Conservation (phyloP, 768 basidiomycete genomes). For the Phlegmacium glaucopus region DNA sequence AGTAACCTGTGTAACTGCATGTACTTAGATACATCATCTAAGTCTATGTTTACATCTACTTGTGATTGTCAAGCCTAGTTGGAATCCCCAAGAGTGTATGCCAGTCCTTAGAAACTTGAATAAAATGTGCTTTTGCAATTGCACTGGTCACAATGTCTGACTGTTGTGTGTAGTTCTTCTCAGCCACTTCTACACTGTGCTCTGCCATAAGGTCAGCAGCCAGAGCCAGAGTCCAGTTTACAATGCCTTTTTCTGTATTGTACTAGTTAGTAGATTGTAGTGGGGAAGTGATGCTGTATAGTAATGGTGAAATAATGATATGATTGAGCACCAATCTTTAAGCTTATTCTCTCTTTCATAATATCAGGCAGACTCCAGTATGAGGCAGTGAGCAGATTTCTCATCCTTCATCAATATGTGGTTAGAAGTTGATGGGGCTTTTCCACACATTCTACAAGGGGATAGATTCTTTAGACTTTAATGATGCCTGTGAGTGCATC, state of each 20-base stretch:
- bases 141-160: not conserved
- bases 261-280: not conserved
- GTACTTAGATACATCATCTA: too few relatives aligned
- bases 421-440: too few relatives aligned
- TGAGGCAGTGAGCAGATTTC: too few relatives aligned
- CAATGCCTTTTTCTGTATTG: not conserved
- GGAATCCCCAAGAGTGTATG: constrained; percentile 4
- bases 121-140: constrained; percentile 1
- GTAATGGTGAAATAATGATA: constrained; percentile 2
- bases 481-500: too few relatives aligned
- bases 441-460: too few relatives aligned
- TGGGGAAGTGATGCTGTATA: constrained; percentile 1
- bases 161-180: not conserved
- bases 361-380: too few relatives aligned
- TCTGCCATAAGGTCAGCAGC: constrained; percentile 3
- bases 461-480: too few relatives aligned
- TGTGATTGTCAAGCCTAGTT: not conserved
- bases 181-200: not conserved
- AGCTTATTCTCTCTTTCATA: not conserved
- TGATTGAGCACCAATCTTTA: not conserved
- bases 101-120: constrained; percentile 5
- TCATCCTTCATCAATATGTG: too few relatives aligned
- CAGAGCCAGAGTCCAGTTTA: not conserved
- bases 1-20: too few relatives aligned
- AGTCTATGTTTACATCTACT: too few relatives aligned